Base-by-base conservation (phyloP, 1,284 basidiomycete genomes). In the Coniophora puteana region DNA sequence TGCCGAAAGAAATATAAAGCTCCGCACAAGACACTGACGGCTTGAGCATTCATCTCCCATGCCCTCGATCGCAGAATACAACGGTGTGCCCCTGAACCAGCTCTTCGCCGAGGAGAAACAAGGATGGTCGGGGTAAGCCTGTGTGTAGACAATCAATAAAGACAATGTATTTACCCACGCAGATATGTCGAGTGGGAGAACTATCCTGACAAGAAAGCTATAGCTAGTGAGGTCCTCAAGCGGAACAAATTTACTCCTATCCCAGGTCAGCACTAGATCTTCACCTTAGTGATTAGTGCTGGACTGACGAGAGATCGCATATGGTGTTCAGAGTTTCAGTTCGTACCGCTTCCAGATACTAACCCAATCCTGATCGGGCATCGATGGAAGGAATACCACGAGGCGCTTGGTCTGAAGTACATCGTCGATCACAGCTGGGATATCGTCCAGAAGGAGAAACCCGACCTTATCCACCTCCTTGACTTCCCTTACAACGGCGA, bases 321-420 rank as follows among this genome's bases (percentile, higher is more conserved):
- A 7, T 27, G 23, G 24, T 36, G 20, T 38, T 14, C 46, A 70
- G 71, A 76, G 45, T 76, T 76, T 47, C 74, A 77, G 50, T 62
- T 71, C 22, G 67, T 61, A 6, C 72, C 73, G 3, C 61, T 76
- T 6, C 74, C 73, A 1, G 59, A 66, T 22, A 74, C 71, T n/a
- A 78, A 77, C 44, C 74, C 74, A 0, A 59, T 77, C 35, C 59
- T 78, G 12, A 62, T 72, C 36, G 74, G 74, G 7, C 54, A 71
- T 46, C 69, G 76, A 17, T 78, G 74, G 72, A 76, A 75, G 47
- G 69, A 74, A 47, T 77, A 78, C 44, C 74, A 78, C 48, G 64
- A 68, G 38, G 70, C 66, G 1, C 63, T 78, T 36, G 76, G 74
- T 8, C 58, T 77, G 24, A 57, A 63, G 46, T 53, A 52, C 20